phyloP scores from a whole-genome alignment of 164 flowering plant genomes.

The Magnolia sinica region DNA sequence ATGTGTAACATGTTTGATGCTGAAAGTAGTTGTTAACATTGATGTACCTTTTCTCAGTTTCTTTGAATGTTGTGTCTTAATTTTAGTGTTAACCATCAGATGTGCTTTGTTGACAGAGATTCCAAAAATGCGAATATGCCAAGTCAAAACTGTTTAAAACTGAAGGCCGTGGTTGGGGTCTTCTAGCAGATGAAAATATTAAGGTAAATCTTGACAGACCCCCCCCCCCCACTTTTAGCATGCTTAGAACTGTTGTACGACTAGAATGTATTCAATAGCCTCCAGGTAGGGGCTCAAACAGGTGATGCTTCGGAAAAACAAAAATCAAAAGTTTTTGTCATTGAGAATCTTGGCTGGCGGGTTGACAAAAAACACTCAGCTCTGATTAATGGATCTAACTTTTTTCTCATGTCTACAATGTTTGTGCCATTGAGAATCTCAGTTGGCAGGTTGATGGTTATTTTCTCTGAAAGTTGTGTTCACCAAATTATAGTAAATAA shows the following conservation, averaged over 20 bases:
- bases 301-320: too few species aligned
- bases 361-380: too few species aligned
- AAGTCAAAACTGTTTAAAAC: constrained; percentile 69
- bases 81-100: neutral
- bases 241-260: neutral
- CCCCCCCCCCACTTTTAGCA: too few species aligned
- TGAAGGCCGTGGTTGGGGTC: constrained; percentile 96
- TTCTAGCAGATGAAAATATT: constrained; percentile 73
- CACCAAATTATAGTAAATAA: too few species aligned
- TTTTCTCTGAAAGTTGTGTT: too few species aligned
- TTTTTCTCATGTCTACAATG: too few species aligned
- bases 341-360: too few species aligned
- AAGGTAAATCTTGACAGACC: constrained; percentile 51
- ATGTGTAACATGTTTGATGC: neutral
- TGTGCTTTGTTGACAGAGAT: constrained; percentile 52
- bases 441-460: too few species aligned
- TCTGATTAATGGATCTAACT: too few species aligned
- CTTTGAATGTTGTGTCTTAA: neutral
- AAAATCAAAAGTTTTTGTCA: too few species aligned
- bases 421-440: too few species aligned
- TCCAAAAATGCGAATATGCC: constrained; percentile 82
- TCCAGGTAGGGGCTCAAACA: too few species aligned
- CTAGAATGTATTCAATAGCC: neutral
- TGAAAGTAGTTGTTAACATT: neutral
- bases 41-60: neutral